Base-by-base conservation (phyloP, 495 filamentous ascomycete species). In the Talaromyces thailandensis region DNA sequence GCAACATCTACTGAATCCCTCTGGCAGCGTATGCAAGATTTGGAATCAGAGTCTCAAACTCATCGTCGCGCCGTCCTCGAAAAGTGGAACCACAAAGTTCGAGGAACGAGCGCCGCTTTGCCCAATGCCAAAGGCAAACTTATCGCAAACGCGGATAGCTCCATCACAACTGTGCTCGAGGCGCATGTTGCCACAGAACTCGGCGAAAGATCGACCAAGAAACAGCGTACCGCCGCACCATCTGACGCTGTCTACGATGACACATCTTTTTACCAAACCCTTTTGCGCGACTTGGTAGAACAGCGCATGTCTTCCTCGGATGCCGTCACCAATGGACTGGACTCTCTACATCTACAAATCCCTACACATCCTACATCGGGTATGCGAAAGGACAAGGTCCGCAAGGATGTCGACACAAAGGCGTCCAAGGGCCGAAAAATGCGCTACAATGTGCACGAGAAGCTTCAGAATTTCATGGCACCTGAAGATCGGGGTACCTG, bases 401-500 rank as follows among this genome's bases (percentile, higher is more conserved):
- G 88, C 75, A 89, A 90, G 65, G 80, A 85, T 35, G 87, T 98
- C 18, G 94, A 98, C 75, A 91, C 92, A 16, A 93, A 91, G 66
- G 95, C 95, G 11, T 96, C 91, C 67, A 98, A 98, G 76, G 94
- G 94, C 5, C 79, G 94, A 58, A 98, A 96, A 75, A 82, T 98
- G 84, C 78, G 88, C 51, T 98, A 89, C 74, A 91, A 88, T 53
- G 92, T 98, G 18, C 93, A 98, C 68, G 92, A 98, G 77, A 98
- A 96, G 74, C 73, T 98, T 64, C 90, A 94, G 78, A 97, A 97
- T 76, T 98, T 98, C 70, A 96, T 97, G 93, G 93, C 92, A 29
- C 88, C 93, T 0, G 90, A 96, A 71, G 90, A 96, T 69, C 76
- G 89, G 29, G 81, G 86, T 3, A 70, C 64, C 12, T 96, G 93